These are phyloP conservation scores for Ilex asprella DNA, from an alignment of 257 asterid species.

Conservation along the genomic window DNA sequence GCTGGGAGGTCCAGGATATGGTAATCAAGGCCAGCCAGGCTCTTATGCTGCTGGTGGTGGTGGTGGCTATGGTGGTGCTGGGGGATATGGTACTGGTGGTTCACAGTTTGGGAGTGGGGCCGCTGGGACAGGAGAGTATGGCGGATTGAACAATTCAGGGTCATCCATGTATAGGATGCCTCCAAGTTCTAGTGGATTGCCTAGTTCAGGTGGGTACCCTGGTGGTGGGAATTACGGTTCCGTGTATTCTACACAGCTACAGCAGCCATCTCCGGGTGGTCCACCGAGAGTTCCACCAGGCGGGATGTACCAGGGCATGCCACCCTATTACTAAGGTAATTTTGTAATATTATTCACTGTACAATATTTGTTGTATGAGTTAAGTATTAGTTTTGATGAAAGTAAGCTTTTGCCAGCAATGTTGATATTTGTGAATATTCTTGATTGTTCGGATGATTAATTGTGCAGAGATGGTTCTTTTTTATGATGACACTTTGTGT, in stretches of 20 bases:
- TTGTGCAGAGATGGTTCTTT: too few species aligned
- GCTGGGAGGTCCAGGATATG: constrained; percentile 56
- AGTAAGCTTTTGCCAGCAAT: too few species aligned
- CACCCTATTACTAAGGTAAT: constrained; percentile 84
- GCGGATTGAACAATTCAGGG: constrained; percentile 45
- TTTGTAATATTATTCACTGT: background rate
- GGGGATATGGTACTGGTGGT: constrained; percentile 15
- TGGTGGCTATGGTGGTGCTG: background rate
- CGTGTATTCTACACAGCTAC: constrained; percentile 48
- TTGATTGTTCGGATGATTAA: too few species aligned
- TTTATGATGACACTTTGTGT: too few species aligned
- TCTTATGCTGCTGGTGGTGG: background rate
- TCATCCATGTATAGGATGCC: constrained; percentile 51
- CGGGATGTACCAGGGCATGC: constrained; percentile 72
- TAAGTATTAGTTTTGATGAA: too few species aligned
- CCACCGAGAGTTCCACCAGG: constrained; percentile 59
- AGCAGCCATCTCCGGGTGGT: constrained; percentile 48
- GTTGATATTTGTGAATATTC: too few species aligned
- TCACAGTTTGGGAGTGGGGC: constrained; percentile 11
- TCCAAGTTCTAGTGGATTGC: constrained; percentile 53
- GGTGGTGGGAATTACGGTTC: constrained; percentile 65
- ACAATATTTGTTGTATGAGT: too few species aligned
- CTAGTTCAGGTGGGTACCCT: constrained; percentile 62
- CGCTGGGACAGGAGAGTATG: constrained; percentile 44
- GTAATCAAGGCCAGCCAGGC: constrained; percentile 27